phyloP scores from a whole-genome alignment of 345 rosid genomes.

The Aquilaria sinensis region DNA sequence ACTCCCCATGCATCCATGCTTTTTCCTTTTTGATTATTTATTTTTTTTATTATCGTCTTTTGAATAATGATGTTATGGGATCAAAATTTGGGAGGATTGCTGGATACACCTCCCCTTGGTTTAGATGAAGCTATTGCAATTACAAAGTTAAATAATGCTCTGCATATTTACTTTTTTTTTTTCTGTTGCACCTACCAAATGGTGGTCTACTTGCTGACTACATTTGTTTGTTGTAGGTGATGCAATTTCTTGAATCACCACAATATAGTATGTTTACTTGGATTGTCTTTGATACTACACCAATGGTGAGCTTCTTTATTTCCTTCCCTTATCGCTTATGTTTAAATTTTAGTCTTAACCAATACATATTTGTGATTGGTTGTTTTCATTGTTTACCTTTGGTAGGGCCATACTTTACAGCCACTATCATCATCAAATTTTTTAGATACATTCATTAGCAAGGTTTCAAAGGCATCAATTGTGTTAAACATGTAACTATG shows the following conservation, averaged over 20 bases:
- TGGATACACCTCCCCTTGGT: conserved; percentile 99
- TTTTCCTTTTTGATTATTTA: background rate
- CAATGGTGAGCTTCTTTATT: conserved; percentile 55
- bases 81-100: conserved; percentile 82
- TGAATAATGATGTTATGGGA: conserved; percentile 66
- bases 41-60: conserved; percentile 10
- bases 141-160: conserved; percentile 52
- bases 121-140: conserved; percentile 98
- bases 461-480: too few relatives aligned
- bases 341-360: conserved; percentile 1
- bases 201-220: conserved; percentile 22
- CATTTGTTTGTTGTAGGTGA: conserved; percentile 49
- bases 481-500: too few relatives aligned
- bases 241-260: conserved; percentile 89
- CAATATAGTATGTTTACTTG: conserved; percentile 90
- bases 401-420: conserved; percentile 88
- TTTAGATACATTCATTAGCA: conserved; percentile 89
- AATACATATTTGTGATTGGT: background rate
- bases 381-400: background rate
- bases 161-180: conserved; percentile 6
- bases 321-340: background rate
- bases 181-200: background rate
- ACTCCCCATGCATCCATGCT: background rate
- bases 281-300: conserved; percentile 83
- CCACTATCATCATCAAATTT: conserved; percentile 93